Percentiles rank a stretch among this genome's conserved stretches.
phyloP scores from a whole-genome alignment of 208 protist genomes.

The Leishmania tarentolae region DNA sequence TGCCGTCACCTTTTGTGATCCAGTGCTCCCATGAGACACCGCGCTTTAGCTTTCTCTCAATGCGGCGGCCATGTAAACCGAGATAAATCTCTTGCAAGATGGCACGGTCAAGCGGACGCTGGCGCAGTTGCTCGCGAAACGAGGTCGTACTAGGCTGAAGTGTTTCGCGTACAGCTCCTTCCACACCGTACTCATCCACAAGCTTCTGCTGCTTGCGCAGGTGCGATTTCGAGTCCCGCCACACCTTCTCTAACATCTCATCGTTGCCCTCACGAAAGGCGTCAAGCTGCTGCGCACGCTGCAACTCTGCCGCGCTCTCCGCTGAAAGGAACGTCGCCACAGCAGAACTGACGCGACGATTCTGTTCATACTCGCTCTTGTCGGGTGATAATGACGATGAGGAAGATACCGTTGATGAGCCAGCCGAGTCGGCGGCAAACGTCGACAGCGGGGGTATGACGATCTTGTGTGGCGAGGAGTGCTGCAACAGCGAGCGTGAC shows the following conservation, averaged over 20 bases:
- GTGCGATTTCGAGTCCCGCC: constrained; percentile 76
- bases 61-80: constrained; percentile 79
- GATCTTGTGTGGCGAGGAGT: constrained; percentile 40
- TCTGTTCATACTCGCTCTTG: constrained; percentile 36
- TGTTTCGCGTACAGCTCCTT: constrained; percentile 79
- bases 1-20: constrained; percentile 92
- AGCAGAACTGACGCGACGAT: constrained; percentile 28
- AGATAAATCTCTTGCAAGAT: constrained; percentile 93
- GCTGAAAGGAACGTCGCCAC: constrained; percentile 43
- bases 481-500: constrained; percentile 21
- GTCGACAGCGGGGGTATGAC: constrained; percentile 54
- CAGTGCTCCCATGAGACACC: constrained; percentile 91
- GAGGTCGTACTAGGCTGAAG: constrained; percentile 60
- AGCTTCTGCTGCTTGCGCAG: constrained; percentile 75
- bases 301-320: constrained; percentile 46
- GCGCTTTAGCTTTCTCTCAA: constrained; percentile 82
- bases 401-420: not conserved
- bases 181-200: constrained; percentile 68
- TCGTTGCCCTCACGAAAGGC: constrained; percentile 44
- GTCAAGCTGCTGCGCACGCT: constrained; percentile 62
- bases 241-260: constrained; percentile 41
- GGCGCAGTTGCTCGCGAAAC: constrained; percentile 71
- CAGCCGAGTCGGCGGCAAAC: not conserved
- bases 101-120: constrained; percentile 77
- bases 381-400: not conserved